These are phyloP conservation scores for Pythium grandisporangium DNA, from an alignment of 352 stramenopile species.

Conservation along the genomic window DNA sequence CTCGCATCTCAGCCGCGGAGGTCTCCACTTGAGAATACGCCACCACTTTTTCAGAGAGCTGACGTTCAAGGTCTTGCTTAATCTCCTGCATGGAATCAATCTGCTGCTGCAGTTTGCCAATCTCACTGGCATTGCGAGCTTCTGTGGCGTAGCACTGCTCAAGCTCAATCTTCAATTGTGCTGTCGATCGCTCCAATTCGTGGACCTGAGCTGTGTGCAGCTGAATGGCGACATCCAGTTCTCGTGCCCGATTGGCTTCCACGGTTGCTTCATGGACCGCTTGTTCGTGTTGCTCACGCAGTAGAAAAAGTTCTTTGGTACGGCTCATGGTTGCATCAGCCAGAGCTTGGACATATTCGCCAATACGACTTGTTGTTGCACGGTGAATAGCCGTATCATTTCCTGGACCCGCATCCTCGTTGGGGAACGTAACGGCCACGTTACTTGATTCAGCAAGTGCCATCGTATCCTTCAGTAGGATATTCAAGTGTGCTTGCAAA, in stretches of 20 bases:
- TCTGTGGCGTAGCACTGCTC: slow-evolving; percentile 38
- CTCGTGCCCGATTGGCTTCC: neutral
- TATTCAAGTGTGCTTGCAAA: no score
- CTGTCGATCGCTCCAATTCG: slow-evolving; percentile 31
- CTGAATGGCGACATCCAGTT: slow-evolving; percentile 3
- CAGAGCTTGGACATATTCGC: neutral
- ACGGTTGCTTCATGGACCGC: slow-evolving; percentile 1
- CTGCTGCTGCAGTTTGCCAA: slow-evolving; percentile 36
- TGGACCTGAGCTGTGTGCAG: slow-evolving; percentile 17
- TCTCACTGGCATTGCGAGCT: slow-evolving; percentile 24
- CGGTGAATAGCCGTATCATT: no score
- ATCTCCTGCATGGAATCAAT: slow-evolving; percentile 28
- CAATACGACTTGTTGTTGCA: no score
- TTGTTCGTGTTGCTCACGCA: slow-evolving; percentile 2
- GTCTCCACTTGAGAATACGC: slow-evolving; percentile 20
- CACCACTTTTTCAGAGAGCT: slow-evolving; percentile 28
- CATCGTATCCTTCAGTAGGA: no score
- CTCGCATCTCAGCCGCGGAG: neutral
- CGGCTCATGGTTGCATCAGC: neutral
- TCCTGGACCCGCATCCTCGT: no score
- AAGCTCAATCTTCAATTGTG: slow-evolving; percentile 27
- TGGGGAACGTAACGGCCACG: no score
- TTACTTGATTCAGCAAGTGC: no score
- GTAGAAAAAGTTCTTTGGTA: slow-evolving; percentile 1
- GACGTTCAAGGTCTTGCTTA: slow-evolving; percentile 24